Percentiles rank a stretch among this genome's conserved stretches.
phyloP scores from a whole-genome alignment of 2,329 filamentous ascomycete genomes.

The Trichophyton mentagrophytes region DNA sequence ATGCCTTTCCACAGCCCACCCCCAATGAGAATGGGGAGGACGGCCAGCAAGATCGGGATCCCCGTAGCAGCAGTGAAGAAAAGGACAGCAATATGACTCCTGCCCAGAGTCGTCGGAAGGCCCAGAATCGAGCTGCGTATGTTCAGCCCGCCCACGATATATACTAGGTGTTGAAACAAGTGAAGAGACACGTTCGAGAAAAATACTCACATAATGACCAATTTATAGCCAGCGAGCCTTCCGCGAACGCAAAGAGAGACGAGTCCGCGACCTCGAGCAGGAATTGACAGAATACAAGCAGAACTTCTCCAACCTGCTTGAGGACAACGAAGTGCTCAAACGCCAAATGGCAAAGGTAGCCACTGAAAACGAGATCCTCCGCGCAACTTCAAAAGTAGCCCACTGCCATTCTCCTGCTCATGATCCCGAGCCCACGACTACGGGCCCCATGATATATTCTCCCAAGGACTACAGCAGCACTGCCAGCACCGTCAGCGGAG shows the following conservation, averaged over 20 bases:
- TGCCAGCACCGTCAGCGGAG: background rate
- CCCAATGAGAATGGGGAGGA: conserved; percentile 3
- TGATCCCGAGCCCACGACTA: conserved; percentile 35
- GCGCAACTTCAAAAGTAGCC: conserved; percentile 53
- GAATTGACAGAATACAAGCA: conserved; percentile 69
- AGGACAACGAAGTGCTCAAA: conserved; percentile 79
- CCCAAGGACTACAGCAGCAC: conserved; percentile 56
- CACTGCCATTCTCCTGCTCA: conserved; percentile 18
- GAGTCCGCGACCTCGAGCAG: conserved; percentile 82
- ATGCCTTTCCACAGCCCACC: background rate
- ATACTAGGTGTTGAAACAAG: background rate
- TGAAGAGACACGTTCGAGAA: background rate
- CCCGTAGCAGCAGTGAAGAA: conserved; percentile 37
- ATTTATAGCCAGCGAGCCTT: conserved; percentile 76
- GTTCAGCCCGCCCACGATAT: conserved; percentile 20
- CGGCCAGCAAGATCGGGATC: background rate
- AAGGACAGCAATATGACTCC: conserved; percentile 44
- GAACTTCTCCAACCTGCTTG: conserved; percentile 55
- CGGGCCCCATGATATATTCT: conserved; percentile 57
- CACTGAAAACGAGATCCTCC: conserved; percentile 86
- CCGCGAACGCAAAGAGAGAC: conserved; percentile 86
- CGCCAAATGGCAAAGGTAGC: conserved; percentile 69
- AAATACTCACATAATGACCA: background rate
- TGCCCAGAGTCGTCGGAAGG: conserved; percentile 50
- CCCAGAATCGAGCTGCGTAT: conserved; percentile 61